phyloP scores from a whole-genome alignment of 225 moss, liverwort and hornwort genomes.

The Pseudoscleropodium purum region DNA sequence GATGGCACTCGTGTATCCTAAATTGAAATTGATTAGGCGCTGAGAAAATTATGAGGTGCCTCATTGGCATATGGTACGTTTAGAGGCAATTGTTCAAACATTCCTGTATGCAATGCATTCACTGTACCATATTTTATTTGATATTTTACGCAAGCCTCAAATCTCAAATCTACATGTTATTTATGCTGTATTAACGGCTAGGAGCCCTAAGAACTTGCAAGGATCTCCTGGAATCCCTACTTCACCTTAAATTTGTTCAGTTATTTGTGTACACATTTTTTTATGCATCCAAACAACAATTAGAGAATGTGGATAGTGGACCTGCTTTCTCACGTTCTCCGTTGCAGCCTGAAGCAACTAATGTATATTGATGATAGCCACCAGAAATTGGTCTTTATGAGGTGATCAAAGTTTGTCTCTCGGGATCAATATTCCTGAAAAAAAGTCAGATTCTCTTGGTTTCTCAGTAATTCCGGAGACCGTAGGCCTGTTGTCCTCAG shows the following conservation, averaged over 20 bases:
- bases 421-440: neutral
- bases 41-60: neutral
- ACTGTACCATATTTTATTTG: neutral
- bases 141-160: neutral
- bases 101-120: neutral
- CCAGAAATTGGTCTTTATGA: neutral
- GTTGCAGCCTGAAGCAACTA: neutral
- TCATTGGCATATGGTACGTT: neutral
- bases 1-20: neutral
- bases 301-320: neutral
- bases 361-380: neutral
- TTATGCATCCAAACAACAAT: neutral
- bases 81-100: neutral
- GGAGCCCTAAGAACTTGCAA: too few species aligned
- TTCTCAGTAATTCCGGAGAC: neutral
- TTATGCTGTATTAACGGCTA: neutral
- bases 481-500: too few species aligned
- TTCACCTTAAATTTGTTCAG: neutral
- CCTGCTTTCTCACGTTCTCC: neutral
- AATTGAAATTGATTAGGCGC: neutral
- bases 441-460: neutral
- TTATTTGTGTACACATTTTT: neutral
- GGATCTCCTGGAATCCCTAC: too few species aligned
- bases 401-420: neutral
- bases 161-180: neutral